A percentile compares a stretch with the other conserved stretches of the same genome.
These are phyloP conservation scores for Hemisphaericaspora subhashii DNA, from an alignment of 1,139 yeast genomes.

Conservation along the genomic window DNA sequence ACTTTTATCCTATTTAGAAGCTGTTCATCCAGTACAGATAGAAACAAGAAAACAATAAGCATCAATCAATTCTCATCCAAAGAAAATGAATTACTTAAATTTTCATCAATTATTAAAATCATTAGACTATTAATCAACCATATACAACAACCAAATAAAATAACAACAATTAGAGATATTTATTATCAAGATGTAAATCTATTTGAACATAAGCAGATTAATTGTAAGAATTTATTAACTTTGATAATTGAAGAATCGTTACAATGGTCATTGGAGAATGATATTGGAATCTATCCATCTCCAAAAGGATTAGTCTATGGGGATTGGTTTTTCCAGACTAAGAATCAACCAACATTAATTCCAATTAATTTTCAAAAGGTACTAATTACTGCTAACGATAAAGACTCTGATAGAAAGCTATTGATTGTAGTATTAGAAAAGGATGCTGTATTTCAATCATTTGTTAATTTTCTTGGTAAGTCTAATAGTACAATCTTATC, in stretches of 20 bases:
- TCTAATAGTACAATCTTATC: constrained; percentile 9
- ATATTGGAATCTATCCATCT: constrained; percentile 53
- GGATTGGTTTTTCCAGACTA: constrained; percentile 14
- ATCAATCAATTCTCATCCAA: constrained; percentile 9
- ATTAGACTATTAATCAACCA: constrained; percentile 22
- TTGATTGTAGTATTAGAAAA: constrained; percentile 61
- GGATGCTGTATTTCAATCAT: constrained; percentile 50
- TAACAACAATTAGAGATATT: constrained; percentile 60
- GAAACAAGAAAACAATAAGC: constrained; percentile 4
- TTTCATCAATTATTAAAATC: constrained; percentile 20
- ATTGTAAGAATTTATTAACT: constrained; percentile 44
- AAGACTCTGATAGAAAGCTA: neutral
- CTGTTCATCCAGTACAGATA: neutral
- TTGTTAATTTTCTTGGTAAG: constrained; percentile 23
- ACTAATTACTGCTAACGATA: neutral
- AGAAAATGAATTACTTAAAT: constrained; percentile 9
- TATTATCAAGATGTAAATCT: constrained; percentile 64
- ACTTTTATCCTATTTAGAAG: constrained; percentile 3
- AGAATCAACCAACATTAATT: constrained; percentile 28
- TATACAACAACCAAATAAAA: constrained; percentile 14
- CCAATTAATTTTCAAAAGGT: constrained; percentile 18
- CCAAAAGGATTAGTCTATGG: constrained; percentile 65
- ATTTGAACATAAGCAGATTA: constrained; percentile 45
- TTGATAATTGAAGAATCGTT: constrained; percentile 28
- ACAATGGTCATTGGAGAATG: constrained; percentile 21